Base-by-base conservation (phyloP, 768 basidiomycete genomes). In the Boletus sensibilis region DNA sequence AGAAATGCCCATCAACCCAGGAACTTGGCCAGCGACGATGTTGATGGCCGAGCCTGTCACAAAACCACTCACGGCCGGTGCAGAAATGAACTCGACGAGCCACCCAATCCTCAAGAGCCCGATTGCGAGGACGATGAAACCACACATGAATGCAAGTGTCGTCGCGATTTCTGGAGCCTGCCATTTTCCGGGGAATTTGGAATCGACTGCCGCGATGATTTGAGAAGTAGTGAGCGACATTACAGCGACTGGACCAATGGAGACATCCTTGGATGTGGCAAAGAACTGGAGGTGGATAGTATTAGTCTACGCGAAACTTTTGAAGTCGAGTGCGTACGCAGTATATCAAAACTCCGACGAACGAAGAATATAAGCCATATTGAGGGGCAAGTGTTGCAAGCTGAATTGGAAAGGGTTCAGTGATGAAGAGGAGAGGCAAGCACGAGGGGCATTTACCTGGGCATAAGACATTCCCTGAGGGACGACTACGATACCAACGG, bases 1-100 rank as follows among this genome's bases (percentile, higher is more conserved):
- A 52, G 84, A 78, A 53, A 92, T 89, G 23, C 95, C 97, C 78
- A 99, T 84, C 43, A 99, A 72, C 0, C 87, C 89, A 2, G 96
- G 94, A 5, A 97, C 80, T 74, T 99, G 96, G 34, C 92, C 85
- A 18, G 85, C 79, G 16, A 86, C 87, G 64, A 98, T 98, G 69
- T 79, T 94, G 74, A 98, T 85, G 35, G 96, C 96, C n/a, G 91
- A 94, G 20, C 96, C 96, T 0, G 96, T 98, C 94, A 99, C 97
- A 76, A 96, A 92, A 20, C 88, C 89, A 63, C 86, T 88, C 57
- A 93, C 87, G 3, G 90, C 91, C 3, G 90, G 89, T 8, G 83
- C 80, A 20, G 92, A 90, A 58, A 95, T 98, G 70, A 98, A 94
- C 68, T 98, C 95, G 49, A 98, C 88, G 33, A 98, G 75, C 92